Conservation (phyloP, 2,329 filamentous ascomycete genomes). For the Juglanconis oblonga region DNA sequence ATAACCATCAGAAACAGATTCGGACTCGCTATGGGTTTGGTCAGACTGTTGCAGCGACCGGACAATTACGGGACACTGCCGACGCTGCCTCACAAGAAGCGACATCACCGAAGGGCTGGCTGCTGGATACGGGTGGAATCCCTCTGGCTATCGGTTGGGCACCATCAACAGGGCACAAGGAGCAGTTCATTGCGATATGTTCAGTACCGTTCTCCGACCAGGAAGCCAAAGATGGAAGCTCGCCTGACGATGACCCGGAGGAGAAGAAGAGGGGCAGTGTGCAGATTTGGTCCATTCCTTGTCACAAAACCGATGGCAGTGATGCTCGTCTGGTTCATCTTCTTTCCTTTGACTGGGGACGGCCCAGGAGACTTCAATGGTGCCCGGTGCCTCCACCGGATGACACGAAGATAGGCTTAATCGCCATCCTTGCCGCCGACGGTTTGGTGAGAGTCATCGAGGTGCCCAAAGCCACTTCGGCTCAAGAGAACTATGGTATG, state of each 20-base stretch:
- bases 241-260: constrained; percentile 4
- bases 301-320: constrained; percentile 2
- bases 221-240: constrained; percentile 23
- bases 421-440: constrained; percentile 50
- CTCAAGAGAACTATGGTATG: constrained; percentile 38
- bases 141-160: constrained; percentile 54
- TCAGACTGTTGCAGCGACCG: constrained; percentile 26
- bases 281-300: constrained; percentile 18
- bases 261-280: constrained; percentile 13
- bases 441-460: constrained; percentile 49
- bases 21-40: constrained; percentile 9
- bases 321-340: constrained; percentile 9
- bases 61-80: constrained; percentile 29
- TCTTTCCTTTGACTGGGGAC: constrained; percentile 47
- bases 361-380: constrained; percentile 50
- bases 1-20: constrained; percentile 24
- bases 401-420: constrained; percentile 32
- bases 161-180: constrained; percentile 31
- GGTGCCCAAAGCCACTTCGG: constrained; percentile 31
- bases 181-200: constrained; percentile 51
- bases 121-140: constrained; percentile 53
- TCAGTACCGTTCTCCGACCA: constrained; percentile 51
- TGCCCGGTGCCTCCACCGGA: constrained; percentile 41
- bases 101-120: constrained; percentile 38
- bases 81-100: constrained; percentile 20